Percentiles rank a stretch among this genome's conserved stretches.
Conservation (phyloP, 768 basidiomycete genomes). For the Suillus weaverae region DNA sequence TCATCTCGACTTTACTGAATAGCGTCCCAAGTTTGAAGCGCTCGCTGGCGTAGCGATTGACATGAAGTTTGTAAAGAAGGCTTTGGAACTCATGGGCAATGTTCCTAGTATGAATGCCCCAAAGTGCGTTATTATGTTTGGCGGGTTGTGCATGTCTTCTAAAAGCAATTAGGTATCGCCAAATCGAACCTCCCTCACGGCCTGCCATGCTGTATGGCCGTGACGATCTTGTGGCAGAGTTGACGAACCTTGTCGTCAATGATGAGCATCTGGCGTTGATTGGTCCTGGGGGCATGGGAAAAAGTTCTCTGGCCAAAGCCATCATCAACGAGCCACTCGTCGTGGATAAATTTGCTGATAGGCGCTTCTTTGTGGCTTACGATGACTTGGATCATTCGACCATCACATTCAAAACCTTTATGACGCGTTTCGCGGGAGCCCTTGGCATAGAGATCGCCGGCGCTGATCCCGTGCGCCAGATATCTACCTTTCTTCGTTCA, state of each 20-base stretch:
- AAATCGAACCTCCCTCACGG: not conserved
- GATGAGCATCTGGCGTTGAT: not conserved
- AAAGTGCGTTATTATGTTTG: not conserved
- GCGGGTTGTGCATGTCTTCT: not conserved
- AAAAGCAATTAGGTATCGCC: not conserved
- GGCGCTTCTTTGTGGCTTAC: not conserved
- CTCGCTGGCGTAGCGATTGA: not conserved
- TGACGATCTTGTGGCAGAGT: not conserved
- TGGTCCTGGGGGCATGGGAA: slow-evolving; percentile 2
- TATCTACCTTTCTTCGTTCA: not conserved
- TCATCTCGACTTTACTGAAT: not conserved
- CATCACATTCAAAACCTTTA: not conserved
- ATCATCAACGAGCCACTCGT: not conserved
- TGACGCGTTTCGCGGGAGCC: not conserved
- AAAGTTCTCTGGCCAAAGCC: not conserved
- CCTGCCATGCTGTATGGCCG: not conserved
- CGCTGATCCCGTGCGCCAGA: not conserved
- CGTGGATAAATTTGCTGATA: not conserved
- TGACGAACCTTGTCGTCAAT: not conserved
- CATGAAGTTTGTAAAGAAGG: not conserved
- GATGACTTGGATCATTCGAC: not conserved
- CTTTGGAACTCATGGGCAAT: not conserved
- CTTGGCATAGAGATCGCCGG: not conserved
- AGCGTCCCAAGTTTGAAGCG: not conserved
- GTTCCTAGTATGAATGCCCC: not conserved